Evolutionary conservation across 140 eudicot species (phyloP).

Genomic region (Flaveria floridana): DNA sequence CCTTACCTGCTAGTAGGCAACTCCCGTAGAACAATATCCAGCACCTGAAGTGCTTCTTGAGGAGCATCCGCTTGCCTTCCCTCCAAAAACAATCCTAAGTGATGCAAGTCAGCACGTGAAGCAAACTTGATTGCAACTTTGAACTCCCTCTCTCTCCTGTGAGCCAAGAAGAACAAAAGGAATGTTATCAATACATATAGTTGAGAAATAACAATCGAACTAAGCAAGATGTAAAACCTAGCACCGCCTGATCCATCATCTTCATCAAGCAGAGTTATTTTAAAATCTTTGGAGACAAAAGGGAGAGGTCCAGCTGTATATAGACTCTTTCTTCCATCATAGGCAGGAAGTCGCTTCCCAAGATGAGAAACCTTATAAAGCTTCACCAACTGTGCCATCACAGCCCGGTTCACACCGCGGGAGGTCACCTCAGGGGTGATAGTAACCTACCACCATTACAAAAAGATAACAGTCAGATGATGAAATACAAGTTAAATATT

Average conservation of each 20-base stretch:
- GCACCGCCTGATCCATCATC: conserved; percentile 77
- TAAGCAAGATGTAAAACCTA: conserved; percentile 41
- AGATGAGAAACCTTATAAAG: conserved; percentile 76
- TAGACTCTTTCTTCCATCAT: conserved; percentile 86
- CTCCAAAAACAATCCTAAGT: conserved; percentile 69
- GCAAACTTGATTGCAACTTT: conserved; percentile 86
- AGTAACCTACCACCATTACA: conserved; percentile 48
- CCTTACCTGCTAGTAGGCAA: conserved; percentile 63
- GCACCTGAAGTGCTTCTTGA: conserved; percentile 87
- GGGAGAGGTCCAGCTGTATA: conserved; percentile 97
- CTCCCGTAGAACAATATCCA: conserved; percentile 93
- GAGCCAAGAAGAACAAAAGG: neutral
- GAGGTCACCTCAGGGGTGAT: conserved; percentile 84
- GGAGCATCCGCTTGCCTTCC: conserved; percentile 96
- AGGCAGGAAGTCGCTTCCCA: conserved; percentile 83
- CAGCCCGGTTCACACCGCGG: conserved; percentile 72
- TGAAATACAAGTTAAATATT: neutral
- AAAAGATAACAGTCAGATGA: neutral
- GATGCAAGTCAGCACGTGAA: conserved; percentile 87
- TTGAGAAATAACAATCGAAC: neutral
- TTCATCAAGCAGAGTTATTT: conserved; percentile 65
- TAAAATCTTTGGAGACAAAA: conserved; percentile 66
- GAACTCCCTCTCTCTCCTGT: conserved; percentile 78
- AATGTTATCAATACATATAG: conserved; percentile 17
- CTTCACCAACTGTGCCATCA: conserved; percentile 76